Percentiles rank a stretch among this genome's conserved stretches.
phyloP scores from a whole-genome alignment of 2,329 filamentous ascomycete species.

The Sclerotinia nivalis region DNA sequence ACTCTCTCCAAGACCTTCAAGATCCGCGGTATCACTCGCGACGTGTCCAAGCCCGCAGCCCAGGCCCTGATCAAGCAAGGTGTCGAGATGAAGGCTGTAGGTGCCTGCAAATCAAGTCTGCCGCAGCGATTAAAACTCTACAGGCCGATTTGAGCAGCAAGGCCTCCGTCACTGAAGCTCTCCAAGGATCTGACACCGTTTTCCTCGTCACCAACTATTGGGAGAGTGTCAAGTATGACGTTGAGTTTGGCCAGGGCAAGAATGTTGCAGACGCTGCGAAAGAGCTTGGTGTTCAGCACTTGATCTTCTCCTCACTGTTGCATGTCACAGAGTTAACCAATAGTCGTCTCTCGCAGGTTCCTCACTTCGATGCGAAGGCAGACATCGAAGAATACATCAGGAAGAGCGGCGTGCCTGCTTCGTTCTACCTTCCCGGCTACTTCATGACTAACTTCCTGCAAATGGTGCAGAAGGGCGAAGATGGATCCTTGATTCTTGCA shows the following conservation, averaged over 20 bases:
- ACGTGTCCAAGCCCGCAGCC: neutral
- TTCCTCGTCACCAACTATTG: too few species aligned
- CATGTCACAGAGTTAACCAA: constrained; percentile 42
- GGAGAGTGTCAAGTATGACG: too few species aligned
- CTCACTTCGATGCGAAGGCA: constrained; percentile 41
- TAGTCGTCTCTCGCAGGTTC: constrained; percentile 44
- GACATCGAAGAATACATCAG: constrained; percentile 43
- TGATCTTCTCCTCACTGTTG: constrained; percentile 12
- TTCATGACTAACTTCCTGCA: constrained; percentile 46
- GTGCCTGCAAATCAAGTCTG: too few species aligned
- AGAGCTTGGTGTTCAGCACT: neutral
- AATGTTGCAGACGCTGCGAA: neutral
- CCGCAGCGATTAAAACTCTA: too few species aligned
- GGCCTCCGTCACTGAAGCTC: too few species aligned
- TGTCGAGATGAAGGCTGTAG: neutral
- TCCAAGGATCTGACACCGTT: too few species aligned
- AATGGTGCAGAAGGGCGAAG: too few species aligned
- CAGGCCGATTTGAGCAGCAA: too few species aligned
- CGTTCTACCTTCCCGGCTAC: constrained; percentile 48
- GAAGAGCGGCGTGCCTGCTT: constrained; percentile 44
- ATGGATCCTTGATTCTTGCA: too few species aligned
- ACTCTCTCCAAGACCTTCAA: constrained; percentile 49
- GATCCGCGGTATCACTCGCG: constrained; percentile 51
- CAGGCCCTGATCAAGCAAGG: neutral
- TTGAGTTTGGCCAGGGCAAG: too few species aligned